Percentiles rank a stretch among this genome's conserved stretches.
phyloP scores from a whole-genome alignment of 2,329 filamentous ascomycete genomes.

The Cordyceps cateniannulata region DNA sequence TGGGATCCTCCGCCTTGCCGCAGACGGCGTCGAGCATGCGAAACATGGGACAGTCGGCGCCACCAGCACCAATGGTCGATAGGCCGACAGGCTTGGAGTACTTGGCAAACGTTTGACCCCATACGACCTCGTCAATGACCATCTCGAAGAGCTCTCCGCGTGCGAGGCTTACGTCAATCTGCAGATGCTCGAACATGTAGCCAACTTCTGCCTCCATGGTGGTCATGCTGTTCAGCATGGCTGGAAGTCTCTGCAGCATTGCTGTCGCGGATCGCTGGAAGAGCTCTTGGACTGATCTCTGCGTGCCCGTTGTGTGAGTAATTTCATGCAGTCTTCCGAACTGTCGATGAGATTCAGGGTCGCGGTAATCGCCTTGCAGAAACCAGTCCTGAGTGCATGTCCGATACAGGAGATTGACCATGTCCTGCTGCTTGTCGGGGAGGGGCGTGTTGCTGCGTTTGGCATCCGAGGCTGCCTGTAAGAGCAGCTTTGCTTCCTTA shows the following conservation, averaged over 20 bases:
- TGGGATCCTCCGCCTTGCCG: background rate
- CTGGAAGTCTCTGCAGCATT: background rate
- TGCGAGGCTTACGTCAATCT: background rate
- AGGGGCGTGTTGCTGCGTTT: background rate
- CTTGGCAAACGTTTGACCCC: conserved; percentile 3
- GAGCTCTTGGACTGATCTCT: background rate
- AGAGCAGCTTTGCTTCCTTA: background rate
- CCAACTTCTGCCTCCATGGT: background rate
- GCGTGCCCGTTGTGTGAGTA: background rate
- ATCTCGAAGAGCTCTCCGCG: background rate
- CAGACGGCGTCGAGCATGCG: conserved; percentile 1
- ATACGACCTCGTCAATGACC: background rate
- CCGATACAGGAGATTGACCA: background rate
- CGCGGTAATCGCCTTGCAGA: background rate
- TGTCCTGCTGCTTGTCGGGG: background rate
- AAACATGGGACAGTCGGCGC: conserved; percentile 7
- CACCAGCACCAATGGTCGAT: background rate
- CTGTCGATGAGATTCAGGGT: background rate
- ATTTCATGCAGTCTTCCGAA: background rate
- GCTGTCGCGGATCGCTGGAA: background rate
- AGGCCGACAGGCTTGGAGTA: background rate
- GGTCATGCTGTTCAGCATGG: background rate
- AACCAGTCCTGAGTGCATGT: conserved; percentile 1
- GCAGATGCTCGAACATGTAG: background rate
- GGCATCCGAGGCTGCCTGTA: background rate